A percentile compares a stretch with the other conserved stretches of the same genome.
Conservation (phyloP, 306 rosid species). For the Ammopiptanthus mongolicus region DNA sequence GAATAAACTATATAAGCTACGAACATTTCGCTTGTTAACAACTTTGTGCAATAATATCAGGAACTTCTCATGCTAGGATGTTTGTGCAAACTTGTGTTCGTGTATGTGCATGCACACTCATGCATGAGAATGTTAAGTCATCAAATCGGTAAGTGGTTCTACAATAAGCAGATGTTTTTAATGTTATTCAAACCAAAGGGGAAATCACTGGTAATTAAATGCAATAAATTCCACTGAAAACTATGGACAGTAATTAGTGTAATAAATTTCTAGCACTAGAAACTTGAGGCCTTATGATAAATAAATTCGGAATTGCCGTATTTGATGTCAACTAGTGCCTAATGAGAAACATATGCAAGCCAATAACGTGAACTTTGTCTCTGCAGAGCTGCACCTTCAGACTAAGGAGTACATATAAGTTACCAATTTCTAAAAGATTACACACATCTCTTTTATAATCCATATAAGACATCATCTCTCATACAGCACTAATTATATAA, state of each 20-base stretch:
- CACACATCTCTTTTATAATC: background rate
- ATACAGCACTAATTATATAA: background rate
- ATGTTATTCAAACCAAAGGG: background rate
- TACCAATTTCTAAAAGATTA: background rate
- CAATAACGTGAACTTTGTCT: background rate
- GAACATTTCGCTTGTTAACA: background rate
- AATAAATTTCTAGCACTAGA: background rate
- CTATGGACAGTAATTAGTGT: background rate
- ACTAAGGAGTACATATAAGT: background rate
- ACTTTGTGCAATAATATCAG: background rate
- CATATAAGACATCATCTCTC: background rate
- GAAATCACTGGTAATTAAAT: background rate
- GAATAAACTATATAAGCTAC: background rate
- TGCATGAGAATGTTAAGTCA: background rate
- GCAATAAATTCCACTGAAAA: background rate
- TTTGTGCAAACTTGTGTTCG: background rate
- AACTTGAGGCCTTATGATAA: background rate
- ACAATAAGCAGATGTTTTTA: background rate
- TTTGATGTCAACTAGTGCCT: background rate
- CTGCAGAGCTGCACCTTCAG: background rate
- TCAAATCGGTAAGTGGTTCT: background rate
- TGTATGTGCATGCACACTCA: background rate
- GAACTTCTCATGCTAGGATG: background rate
- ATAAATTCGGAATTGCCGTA: background rate
- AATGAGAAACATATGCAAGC: background rate